Percentiles rank a stretch among this genome's conserved stretches.
Evolutionary conservation across 2,329 filamentous ascomycete species (phyloP).

Genomic region (Didymella keratinophila): DNA sequence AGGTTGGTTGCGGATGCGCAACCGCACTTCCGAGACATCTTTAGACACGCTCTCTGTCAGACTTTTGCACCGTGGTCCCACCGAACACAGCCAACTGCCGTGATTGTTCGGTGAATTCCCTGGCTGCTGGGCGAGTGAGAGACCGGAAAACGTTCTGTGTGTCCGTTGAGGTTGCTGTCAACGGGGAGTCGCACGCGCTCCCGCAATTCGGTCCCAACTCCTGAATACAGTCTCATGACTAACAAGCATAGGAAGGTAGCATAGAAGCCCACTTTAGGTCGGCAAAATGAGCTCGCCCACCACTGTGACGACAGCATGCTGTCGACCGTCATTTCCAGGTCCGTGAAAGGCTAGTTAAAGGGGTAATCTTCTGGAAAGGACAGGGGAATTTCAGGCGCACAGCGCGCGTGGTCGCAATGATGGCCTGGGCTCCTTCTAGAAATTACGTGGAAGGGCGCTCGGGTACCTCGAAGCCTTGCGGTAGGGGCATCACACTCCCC

Average conservation of each 20-base stretch:
- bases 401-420: constrained; percentile 32
- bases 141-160: constrained; percentile 24
- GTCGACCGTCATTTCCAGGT: constrained; percentile 31
- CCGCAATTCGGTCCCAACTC: constrained; percentile 25
- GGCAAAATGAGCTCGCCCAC: constrained; percentile 24
- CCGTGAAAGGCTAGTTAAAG: constrained; percentile 36
- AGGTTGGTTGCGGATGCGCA: constrained; percentile 8
- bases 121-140: constrained; percentile 3
- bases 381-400: constrained; percentile 32
- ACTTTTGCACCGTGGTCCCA: constrained; percentile 6
- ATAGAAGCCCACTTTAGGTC: constrained; percentile 12
- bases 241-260: constrained; percentile 1
- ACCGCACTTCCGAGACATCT: constrained; percentile 16
- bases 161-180: constrained; percentile 27
- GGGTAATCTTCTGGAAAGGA: constrained; percentile 51
- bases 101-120: constrained; percentile 11
- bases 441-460: constrained; percentile 49
- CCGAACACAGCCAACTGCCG: constrained; percentile 11
- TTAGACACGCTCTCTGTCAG: constrained; percentile 16
- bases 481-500: constrained; percentile 41
- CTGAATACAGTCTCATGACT: constrained; percentile 11
- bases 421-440: constrained; percentile 43
- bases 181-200: constrained; percentile 32
- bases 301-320: constrained; percentile 22
- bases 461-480: constrained; percentile 36